Percentiles rank a stretch among this genome's conserved stretches.
Evolutionary conservation across 208 protist genomes (phyloP).

Genomic region (Porcisia deanei): DNA sequence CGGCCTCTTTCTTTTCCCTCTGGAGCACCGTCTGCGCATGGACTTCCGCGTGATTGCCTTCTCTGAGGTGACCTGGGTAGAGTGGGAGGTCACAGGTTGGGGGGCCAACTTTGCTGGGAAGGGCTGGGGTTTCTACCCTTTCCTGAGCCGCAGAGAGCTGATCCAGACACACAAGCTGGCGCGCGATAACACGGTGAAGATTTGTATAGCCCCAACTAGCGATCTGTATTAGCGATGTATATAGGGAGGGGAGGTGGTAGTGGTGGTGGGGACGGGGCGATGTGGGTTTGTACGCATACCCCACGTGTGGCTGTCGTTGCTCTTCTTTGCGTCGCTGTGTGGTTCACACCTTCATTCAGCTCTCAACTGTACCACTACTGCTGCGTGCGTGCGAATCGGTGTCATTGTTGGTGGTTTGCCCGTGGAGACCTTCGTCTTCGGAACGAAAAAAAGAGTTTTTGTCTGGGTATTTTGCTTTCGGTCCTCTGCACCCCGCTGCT

Average conservation of each 20-base stretch:
- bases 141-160: constrained; percentile 61
- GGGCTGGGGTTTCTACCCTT: constrained; percentile 72
- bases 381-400: background rate
- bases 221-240: constrained; percentile 50
- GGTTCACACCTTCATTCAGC: background rate
- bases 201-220: constrained; percentile 68
- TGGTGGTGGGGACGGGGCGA: background rate
- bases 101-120: constrained; percentile 47
- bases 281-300: background rate
- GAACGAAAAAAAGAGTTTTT: too few species aligned
- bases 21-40: constrained; percentile 52
- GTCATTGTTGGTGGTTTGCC: background rate
- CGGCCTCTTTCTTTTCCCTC: constrained; percentile 65
- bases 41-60: constrained; percentile 80
- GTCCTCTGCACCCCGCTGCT: too few species aligned
- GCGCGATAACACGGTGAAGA: constrained; percentile 68
- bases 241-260: background rate
- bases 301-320: background rate
- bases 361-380: too few species aligned
- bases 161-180: constrained; percentile 70
- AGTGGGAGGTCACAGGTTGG: constrained; percentile 74
- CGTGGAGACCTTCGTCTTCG: too few species aligned
- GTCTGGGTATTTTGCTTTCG: too few species aligned
- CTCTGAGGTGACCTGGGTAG: constrained; percentile 64
- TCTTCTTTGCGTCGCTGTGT: background rate